These are phyloP conservation scores for Brassica nigra DNA, from an alignment of 345 rosid species.

Conservation along the genomic window DNA sequence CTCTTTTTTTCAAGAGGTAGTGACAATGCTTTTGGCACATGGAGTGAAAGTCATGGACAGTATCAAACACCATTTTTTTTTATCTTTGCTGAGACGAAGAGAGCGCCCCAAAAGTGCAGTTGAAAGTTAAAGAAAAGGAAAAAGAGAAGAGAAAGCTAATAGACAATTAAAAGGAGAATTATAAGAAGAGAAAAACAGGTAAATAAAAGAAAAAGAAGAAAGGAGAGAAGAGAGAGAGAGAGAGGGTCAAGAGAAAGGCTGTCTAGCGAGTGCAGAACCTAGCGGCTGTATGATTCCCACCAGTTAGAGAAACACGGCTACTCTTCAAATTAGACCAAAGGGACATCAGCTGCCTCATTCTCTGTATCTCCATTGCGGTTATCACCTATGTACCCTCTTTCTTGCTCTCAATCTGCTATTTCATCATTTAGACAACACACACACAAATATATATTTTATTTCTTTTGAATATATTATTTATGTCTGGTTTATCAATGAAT, in stretches of 20 bases:
- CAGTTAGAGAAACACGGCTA: conserved; percentile 64
- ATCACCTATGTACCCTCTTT: conserved; percentile 35
- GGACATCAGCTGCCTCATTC: conserved; percentile 57
- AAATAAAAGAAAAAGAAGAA: neutral
- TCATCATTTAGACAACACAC: conserved; percentile 22
- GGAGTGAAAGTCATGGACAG: conserved; percentile 42
- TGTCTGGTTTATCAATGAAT: conserved; percentile 33
- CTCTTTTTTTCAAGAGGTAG: conserved; percentile 30
- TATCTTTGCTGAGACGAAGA: conserved; percentile 24
- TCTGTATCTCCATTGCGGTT: conserved; percentile 60
- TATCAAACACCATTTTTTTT: conserved; percentile 46
- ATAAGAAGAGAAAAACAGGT: conserved; percentile 2
- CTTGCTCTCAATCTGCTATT: conserved; percentile 39
- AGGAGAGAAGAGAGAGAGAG: conserved; percentile 13
- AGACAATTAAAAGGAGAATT: conserved; percentile 20
- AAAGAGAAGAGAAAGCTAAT: conserved; percentile 30
- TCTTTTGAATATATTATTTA: neutral
- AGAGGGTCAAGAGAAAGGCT: neutral
- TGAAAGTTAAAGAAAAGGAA: conserved; percentile 24
- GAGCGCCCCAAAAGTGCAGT: conserved; percentile 9
- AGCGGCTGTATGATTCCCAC: conserved; percentile 90
- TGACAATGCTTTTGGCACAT: conserved; percentile 40
- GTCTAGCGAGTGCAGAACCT: conserved; percentile 80
- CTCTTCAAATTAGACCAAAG: conserved; percentile 53
- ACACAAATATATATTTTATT: neutral